Conservation (phyloP, 441 rosid genomes). For the Kokia cookei region DNA sequence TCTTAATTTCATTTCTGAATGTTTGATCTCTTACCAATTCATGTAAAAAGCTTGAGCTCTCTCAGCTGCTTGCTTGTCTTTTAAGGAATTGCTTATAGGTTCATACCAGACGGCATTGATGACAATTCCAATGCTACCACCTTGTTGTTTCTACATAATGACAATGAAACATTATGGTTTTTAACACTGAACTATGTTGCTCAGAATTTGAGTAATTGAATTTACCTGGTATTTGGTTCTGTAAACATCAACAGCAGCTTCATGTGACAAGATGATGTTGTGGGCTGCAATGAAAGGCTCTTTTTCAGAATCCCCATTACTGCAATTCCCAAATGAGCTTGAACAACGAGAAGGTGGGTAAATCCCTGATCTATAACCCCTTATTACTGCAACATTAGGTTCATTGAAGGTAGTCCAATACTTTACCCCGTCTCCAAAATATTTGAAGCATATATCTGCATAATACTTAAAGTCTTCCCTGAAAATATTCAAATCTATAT, state of each 20-base stretch:
- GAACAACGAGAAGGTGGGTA: conserved; percentile 71
- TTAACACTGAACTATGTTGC: background rate
- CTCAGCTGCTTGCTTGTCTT: conserved; percentile 47
- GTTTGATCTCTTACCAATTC: conserved; percentile 38
- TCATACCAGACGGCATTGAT: conserved; percentile 53
- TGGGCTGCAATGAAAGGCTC: conserved; percentile 66
- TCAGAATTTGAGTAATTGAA: background rate
- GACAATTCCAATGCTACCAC: conserved; percentile 66
- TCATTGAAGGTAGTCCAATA: conserved; percentile 67
- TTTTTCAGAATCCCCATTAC: conserved; percentile 40
- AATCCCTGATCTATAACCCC: conserved; percentile 41
- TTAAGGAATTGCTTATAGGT: conserved; percentile 48
- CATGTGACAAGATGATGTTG: conserved; percentile 66
- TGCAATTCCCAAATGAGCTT: conserved; percentile 47
- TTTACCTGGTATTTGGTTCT: conserved; percentile 53
- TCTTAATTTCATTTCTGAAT: background rate
- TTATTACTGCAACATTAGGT: conserved; percentile 43
- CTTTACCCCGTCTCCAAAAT: conserved; percentile 59
- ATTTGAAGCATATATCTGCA: conserved; percentile 51
- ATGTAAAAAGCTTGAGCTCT: conserved; percentile 59
- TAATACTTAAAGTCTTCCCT: conserved; percentile 63
- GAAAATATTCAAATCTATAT: background rate
- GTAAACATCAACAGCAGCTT: conserved; percentile 48
- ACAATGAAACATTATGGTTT: conserved; percentile 34
- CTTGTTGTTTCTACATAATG: conserved; percentile 43